Percentiles rank a stretch among this genome's conserved stretches.
Evolutionary conservation across 2,329 filamentous ascomycete genomes (phyloP).

Genomic region (Neocucurbitaria cava): DNA sequence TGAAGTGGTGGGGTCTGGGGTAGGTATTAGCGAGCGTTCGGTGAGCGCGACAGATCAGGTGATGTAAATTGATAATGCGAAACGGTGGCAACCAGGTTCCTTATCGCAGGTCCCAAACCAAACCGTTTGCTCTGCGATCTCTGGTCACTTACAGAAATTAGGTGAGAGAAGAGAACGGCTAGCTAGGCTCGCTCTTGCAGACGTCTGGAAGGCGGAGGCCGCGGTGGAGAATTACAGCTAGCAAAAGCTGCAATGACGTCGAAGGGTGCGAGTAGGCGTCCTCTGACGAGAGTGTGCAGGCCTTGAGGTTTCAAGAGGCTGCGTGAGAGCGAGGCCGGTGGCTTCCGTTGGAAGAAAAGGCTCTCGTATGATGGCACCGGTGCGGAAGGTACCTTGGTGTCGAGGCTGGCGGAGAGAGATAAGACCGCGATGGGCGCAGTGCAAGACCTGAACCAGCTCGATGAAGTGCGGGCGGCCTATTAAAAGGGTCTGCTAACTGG

Average conservation of each 20-base stretch:
- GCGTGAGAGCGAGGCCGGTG: slow-evolving; percentile 31
- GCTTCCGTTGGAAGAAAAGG: slow-evolving; percentile 32
- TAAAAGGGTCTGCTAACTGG: slow-evolving; percentile 43
- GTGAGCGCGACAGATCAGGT: slow-evolving; percentile 18
- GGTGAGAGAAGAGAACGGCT: slow-evolving; percentile 17
- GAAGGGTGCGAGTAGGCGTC: slow-evolving; percentile 22
- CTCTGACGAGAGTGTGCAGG: slow-evolving; percentile 19
- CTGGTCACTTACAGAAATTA: slow-evolving; percentile 25
- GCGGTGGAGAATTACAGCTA: slow-evolving; percentile 32
- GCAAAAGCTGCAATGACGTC: slow-evolving; percentile 45
- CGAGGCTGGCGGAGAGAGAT: slow-evolving; percentile 23
- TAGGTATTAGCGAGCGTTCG: slow-evolving; percentile 18
- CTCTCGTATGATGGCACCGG: slow-evolving; percentile 18
- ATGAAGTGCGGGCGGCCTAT: slow-evolving; percentile 29
- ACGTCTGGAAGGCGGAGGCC: background rate
- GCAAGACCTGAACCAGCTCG: slow-evolving; percentile 19
- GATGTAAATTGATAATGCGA: slow-evolving; percentile 1
- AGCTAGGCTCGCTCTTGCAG: slow-evolving; percentile 20
- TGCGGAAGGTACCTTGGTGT: slow-evolving; percentile 29
- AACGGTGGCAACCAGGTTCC: background rate
- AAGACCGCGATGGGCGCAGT: slow-evolving; percentile 13
- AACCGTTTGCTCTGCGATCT: background rate
- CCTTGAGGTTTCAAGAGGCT: slow-evolving; percentile 22
- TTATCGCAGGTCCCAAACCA: background rate
- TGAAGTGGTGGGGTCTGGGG: slow-evolving; percentile 27